Evolutionary conservation across 257 asterid species (phyloP).

Genomic region (Asclepias syriaca): DNA sequence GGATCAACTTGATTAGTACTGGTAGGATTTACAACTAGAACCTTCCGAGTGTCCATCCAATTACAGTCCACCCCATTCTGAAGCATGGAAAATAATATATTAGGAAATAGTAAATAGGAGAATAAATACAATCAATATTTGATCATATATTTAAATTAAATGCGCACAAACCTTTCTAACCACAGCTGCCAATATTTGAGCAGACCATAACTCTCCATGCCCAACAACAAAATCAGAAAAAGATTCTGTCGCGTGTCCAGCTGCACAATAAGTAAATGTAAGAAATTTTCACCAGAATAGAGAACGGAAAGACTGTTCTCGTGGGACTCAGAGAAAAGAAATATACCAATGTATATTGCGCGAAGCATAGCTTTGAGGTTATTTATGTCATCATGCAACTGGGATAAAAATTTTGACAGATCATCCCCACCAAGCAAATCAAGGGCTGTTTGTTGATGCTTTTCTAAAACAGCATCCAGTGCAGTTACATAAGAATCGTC

Average conservation of each 20-base stretch:
- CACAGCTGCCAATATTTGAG: slow-evolving; percentile 71
- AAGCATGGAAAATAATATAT: slow-evolving; percentile 25
- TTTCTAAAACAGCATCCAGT: slow-evolving; percentile 72
- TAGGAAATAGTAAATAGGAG: slow-evolving; percentile 8
- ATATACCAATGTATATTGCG: slow-evolving; percentile 82
- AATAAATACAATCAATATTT: slow-evolving; percentile 5
- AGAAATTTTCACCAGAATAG: background rate
- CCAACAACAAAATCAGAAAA: slow-evolving; percentile 98
- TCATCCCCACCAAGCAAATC: slow-evolving; percentile 83
- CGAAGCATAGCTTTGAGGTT: slow-evolving; percentile 92
- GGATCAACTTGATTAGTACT: slow-evolving; percentile 93
- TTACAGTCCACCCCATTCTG: slow-evolving; percentile 67
- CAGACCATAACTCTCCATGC: slow-evolving; percentile 97
- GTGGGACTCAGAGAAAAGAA: background rate
- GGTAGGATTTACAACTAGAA: slow-evolving; percentile 78
- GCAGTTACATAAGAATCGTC: slow-evolving; percentile 64
- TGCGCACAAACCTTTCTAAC: slow-evolving; percentile 64
- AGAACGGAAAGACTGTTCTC: background rate
- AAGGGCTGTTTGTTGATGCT: slow-evolving; percentile 67
- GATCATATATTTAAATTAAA: background rate
- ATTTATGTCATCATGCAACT: slow-evolving; percentile 61
- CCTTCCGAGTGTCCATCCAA: slow-evolving; percentile 98
- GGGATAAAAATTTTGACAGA: slow-evolving; percentile 52
- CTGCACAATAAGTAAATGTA: slow-evolving; percentile 38
- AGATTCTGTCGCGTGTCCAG: slow-evolving; percentile 98